Base-by-base conservation (phyloP, 768 basidiomycete genomes). In the Leccinellum luteum region DNA sequence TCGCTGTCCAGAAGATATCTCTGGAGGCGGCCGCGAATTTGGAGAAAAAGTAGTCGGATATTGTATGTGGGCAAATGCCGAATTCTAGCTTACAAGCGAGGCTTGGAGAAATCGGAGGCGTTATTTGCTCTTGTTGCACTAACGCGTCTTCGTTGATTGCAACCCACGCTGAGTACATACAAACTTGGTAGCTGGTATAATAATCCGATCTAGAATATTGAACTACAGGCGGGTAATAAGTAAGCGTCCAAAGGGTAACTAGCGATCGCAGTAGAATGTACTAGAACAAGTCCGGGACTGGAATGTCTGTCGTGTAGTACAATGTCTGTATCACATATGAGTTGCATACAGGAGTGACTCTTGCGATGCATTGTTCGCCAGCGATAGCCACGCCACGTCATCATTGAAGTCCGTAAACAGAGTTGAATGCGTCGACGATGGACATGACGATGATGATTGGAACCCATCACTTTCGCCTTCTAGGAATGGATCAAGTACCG, bases 101-200 rank as follows among this genome's bases (percentile, higher is more conserved):
- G 23, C 14, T 31, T 56, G 60, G 61, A 54, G 59, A 66, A 59
- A 49, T 60, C 51, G 30, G 25, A 43, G 64, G 56, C 44, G 54
- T 59, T 69, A 67, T 69, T 69, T 71, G 57, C 67, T 8, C 45
- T 55, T 69, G 63, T 69, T 71, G 41, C 19, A 58, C 59, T 17
- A 34, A 58, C 64, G 64, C 56, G 58, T 58, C 56, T 48, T 52
- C 9, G 55, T 53, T 66, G 64, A 59, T 45, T 32, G 14, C 51
- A 41, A 28, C 48, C 19, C 47, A 48, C 47, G 47, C 47, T 7
- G 6, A n/a, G 4, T 4, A 45, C 23, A 14, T 45, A 21, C 44
- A 45, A 44, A 44, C 38, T 19, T 13, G 25, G 30, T 9, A 31
- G 8, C 3, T 43, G 48, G 23, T 60, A 54, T 25, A 25, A 25